Conservation (phyloP, 2,329 filamentous ascomycete genomes). For the Neopestalotiopsis rosae region DNA sequence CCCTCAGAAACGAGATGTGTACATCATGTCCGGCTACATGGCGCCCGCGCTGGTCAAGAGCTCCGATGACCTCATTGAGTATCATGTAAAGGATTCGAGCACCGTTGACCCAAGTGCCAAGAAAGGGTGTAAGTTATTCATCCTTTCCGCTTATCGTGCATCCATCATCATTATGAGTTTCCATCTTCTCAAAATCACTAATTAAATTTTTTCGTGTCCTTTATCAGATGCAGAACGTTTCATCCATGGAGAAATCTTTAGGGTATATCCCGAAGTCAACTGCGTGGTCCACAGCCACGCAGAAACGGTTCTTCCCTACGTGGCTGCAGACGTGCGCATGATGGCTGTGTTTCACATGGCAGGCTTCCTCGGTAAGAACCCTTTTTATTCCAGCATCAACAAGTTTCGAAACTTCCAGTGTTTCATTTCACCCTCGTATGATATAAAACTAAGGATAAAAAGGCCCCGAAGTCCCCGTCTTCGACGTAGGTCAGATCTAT, state of each 20-base stretch:
- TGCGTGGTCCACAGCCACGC: conserved; percentile 26
- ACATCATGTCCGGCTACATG: conserved; percentile 53
- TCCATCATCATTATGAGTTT: background rate
- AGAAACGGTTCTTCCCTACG: conserved; percentile 22
- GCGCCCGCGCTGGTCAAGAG: conserved; percentile 53
- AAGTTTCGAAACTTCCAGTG: background rate
- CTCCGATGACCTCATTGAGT: conserved; percentile 50
- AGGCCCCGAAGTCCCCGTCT: conserved; percentile 22
- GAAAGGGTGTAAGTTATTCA: conserved; percentile 36
- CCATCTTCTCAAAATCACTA: no score
- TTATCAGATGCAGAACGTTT: conserved; percentile 21
- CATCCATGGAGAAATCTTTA: conserved; percentile 28
- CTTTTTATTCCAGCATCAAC: background rate
- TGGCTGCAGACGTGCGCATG: conserved; percentile 21
- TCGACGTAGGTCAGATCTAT: conserved; percentile 23
- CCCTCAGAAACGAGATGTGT: conserved; percentile 47
- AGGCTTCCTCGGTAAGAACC: conserved; percentile 23
- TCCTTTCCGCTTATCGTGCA: background rate
- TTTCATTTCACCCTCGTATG: no score
- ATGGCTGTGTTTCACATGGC: conserved; percentile 23
- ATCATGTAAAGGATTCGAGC: conserved; percentile 45
- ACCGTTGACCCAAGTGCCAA: conserved; percentile 44
- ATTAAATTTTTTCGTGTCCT: no score
- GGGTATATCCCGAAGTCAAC: conserved; percentile 21
- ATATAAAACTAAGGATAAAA: no score